phyloP scores from a whole-genome alignment of 495 filamentous ascomycete genomes.

The Tuber microsphaerosporum region DNA sequence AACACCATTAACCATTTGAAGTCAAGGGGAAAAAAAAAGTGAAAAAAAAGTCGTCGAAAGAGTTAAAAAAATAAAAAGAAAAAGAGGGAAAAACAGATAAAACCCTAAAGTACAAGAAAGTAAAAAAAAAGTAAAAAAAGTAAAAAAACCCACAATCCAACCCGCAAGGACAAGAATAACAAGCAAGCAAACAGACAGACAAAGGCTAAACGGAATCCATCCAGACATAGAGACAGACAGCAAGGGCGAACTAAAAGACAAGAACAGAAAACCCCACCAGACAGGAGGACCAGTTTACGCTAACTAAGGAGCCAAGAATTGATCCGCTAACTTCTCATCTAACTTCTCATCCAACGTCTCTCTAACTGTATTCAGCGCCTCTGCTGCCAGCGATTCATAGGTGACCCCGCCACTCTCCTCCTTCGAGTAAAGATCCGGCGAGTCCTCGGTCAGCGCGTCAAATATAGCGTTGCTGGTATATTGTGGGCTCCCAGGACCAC shows the following conservation, averaged over 20 bases:
- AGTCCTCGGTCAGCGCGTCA: constrained; percentile 39
- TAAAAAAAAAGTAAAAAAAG: background rate
- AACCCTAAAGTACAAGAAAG: constrained; percentile 1
- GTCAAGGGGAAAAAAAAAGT: background rate
- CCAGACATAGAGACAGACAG: background rate
- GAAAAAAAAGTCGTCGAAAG: background rate
- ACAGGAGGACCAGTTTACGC: background rate
- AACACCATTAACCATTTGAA: background rate
- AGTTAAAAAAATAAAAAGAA: background rate
- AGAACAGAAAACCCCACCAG: background rate
- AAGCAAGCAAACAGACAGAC: background rate
- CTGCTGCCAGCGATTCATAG: constrained; percentile 31
- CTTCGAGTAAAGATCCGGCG: constrained; percentile 33
- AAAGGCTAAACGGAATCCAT: background rate
- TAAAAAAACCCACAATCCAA: background rate
- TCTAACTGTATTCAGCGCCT: constrained; percentile 23
- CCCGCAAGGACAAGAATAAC: background rate
- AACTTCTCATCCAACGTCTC: constrained; percentile 28
- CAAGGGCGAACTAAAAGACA: too few relatives aligned
- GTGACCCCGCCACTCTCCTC: constrained; percentile 27
- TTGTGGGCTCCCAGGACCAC: constrained; percentile 28
- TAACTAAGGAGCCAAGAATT: constrained; percentile 24
- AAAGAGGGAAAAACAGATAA: background rate
- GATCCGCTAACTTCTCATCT: constrained; percentile 31
- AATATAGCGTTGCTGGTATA: constrained; percentile 37